Conservation (phyloP, 306 rosid genomes). For the Calophaca sinica region DNA sequence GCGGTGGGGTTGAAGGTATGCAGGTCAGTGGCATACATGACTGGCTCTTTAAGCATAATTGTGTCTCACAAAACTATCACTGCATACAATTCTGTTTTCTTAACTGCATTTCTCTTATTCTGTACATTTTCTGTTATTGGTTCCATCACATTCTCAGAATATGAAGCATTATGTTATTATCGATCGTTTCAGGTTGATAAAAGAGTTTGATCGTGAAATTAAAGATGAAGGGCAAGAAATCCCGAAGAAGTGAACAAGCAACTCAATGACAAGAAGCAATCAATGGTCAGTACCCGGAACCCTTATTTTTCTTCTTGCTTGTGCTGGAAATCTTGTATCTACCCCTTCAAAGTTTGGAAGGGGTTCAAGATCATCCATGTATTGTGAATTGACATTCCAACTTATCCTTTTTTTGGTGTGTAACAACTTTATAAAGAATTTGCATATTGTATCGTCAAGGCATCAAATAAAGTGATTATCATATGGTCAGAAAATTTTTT, state of each 20-base stretch:
- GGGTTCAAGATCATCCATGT: constrained; percentile 29
- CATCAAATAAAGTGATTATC: constrained; percentile 31
- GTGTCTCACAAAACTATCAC: constrained; percentile 16
- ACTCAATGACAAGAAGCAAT: constrained; percentile 96
- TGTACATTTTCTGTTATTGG: no score
- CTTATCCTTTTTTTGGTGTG: constrained; percentile 15
- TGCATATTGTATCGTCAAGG: constrained; percentile 21
- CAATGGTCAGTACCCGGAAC: constrained; percentile 68
- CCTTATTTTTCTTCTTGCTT: constrained; percentile 16
- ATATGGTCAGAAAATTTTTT: constrained; percentile 2
- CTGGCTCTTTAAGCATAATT: constrained; percentile 40
- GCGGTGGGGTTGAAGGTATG: constrained; percentile 97
- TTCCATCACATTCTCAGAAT: not conserved
- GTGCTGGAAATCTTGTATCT: constrained; percentile 40
- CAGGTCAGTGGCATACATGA: constrained; percentile 79
- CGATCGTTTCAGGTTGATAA: constrained; percentile 70
- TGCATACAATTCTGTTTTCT: not conserved
- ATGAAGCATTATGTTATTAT: constrained; percentile 34
- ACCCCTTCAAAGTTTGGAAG: constrained; percentile 30
- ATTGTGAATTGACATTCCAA: constrained; percentile 22
- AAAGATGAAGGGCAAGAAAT: constrained; percentile 89
- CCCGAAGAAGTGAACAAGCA: constrained; percentile 92
- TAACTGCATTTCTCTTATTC: no score
- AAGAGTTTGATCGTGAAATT: constrained; percentile 93
- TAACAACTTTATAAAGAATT: constrained; percentile 26